Percentiles rank a stretch among this genome's conserved stretches.
Conservation (phyloP, 352 stramenopile genomes). For the Aphanomyces euteiches region DNA sequence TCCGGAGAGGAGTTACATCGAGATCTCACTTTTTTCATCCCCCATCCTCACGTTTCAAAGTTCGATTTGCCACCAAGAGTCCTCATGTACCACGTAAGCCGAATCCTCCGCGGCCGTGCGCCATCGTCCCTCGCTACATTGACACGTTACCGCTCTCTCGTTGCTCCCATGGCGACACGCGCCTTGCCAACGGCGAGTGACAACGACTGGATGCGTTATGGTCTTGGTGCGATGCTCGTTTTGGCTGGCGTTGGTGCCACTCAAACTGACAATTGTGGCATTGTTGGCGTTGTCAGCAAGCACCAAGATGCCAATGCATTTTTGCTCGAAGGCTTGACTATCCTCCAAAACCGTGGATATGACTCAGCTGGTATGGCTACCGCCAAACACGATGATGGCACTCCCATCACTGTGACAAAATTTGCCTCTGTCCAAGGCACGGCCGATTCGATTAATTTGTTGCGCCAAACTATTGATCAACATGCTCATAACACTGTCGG, state of each 20-base stretch:
- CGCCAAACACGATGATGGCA: conserved; percentile 49
- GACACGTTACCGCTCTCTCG: not conserved
- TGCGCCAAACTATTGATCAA: conserved; percentile 67
- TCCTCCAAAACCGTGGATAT: conserved; percentile 95
- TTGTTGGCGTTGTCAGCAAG: conserved; percentile 71
- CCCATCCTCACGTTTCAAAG: not conserved
- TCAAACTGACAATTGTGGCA: conserved; percentile 59
- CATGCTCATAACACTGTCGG: conserved; percentile 89
- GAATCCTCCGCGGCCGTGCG: conserved; percentile 16
- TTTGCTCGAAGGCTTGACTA: conserved; percentile 82
- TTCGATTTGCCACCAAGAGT: conserved; percentile 7
- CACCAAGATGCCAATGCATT: conserved; percentile 69
- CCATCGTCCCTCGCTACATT: not conserved
- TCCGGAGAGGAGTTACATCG: not conserved
- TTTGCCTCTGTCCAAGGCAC: conserved; percentile 89
- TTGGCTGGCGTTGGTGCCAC: not conserved
- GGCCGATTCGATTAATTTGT: conserved; percentile 90
- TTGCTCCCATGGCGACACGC: conserved; percentile 15
- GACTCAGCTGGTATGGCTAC: conserved; percentile 97
- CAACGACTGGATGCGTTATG: conserved; percentile 3
- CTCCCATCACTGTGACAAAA: conserved; percentile 90
- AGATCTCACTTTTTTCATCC: not conserved
- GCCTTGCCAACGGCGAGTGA: conserved; percentile 4
- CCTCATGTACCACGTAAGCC: conserved; percentile 20
- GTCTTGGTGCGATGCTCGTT: conserved; percentile 11